Conservation (phyloP, 2,329 filamentous ascomycete species). For the Coleophoma cylindrospora region DNA sequence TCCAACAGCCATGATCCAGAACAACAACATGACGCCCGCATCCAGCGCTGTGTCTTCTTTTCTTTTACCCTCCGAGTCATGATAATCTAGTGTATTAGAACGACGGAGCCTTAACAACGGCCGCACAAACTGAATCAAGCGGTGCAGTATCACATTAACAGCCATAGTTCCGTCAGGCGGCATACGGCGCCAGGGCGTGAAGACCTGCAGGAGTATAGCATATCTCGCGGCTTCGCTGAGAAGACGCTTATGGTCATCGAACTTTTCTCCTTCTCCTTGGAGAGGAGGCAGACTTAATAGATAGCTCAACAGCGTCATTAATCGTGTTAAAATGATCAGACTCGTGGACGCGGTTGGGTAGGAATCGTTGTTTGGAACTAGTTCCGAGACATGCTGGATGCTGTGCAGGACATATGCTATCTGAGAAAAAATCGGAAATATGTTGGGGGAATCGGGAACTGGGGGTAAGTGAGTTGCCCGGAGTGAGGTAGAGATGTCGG, state of each 20-base stretch:
- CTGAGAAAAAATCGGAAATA: background rate
- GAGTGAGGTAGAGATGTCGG: slow-evolving; percentile 1
- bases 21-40: background rate
- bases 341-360: slow-evolving; percentile 7
- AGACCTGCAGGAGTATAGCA: slow-evolving; percentile 6
- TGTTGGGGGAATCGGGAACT: background rate
- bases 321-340: slow-evolving; percentile 7
- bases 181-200: slow-evolving; percentile 8
- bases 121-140: slow-evolving; percentile 3
- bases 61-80: background rate
- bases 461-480: background rate
- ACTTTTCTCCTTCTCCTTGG: background rate
- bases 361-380: slow-evolving; percentile 3
- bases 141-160: slow-evolving; percentile 7
- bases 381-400: slow-evolving; percentile 9
- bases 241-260: background rate
- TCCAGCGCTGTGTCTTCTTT: background rate
- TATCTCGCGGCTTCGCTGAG: slow-evolving; percentile 6
- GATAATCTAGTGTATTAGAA: background rate
- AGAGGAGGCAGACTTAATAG: slow-evolving; percentile 6
- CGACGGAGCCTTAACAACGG: background rate
- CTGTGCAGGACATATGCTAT: slow-evolving; percentile 4
- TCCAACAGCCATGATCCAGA: slow-evolving; percentile 8
- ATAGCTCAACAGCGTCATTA: slow-evolving; percentile 8
- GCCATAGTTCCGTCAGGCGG: slow-evolving; percentile 7